phyloP scores from a whole-genome alignment of 257 asterid genomes.

The Petrea volubilis region DNA sequence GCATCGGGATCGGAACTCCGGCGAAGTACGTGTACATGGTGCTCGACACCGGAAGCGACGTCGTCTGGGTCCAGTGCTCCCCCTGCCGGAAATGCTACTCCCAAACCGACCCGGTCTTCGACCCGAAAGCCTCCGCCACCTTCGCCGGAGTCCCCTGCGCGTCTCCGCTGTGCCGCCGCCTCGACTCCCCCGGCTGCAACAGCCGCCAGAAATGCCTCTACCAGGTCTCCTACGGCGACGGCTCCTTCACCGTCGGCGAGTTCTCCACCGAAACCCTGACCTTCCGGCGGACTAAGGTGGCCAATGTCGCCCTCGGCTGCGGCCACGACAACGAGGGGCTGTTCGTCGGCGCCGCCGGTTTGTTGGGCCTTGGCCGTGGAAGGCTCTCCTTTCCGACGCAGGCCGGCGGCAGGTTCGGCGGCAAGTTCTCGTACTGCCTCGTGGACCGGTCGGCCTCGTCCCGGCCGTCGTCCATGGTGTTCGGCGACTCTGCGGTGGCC shows the following conservation, averaged over 20 bases:
- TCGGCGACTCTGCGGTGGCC: slow-evolving; percentile 70
- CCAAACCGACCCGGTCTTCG: slow-evolving; percentile 82
- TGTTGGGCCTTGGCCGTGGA: slow-evolving; percentile 87
- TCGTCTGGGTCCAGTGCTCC: slow-evolving; percentile 87
- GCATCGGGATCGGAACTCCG: slow-evolving; percentile 85
- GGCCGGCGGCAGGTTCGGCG: slow-evolving; percentile 59
- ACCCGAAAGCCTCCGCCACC: slow-evolving; percentile 55
- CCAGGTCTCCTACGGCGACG: slow-evolving; percentile 89
- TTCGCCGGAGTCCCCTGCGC: slow-evolving; percentile 52
- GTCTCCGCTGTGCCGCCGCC: slow-evolving; percentile 66
- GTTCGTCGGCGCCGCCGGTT: slow-evolving; percentile 85
- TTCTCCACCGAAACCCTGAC: slow-evolving; percentile 86
- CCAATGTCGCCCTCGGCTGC: slow-evolving; percentile 69
- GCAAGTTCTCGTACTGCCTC: slow-evolving; percentile 75
- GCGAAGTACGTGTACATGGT: slow-evolving; percentile 67
- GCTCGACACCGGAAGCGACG: slow-evolving; percentile 89
- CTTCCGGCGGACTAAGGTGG: slow-evolving; percentile 48
- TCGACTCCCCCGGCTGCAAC: slow-evolving; percentile 71
- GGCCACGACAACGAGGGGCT: slow-evolving; percentile 90
- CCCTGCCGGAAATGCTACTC: slow-evolving; percentile 80
- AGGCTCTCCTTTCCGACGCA: slow-evolving; percentile 69
- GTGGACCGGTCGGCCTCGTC: slow-evolving; percentile 71
- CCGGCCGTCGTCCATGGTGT: slow-evolving; percentile 60
- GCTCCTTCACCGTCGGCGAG: slow-evolving; percentile 81
- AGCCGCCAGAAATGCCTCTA: slow-evolving; percentile 60